A percentile compares a stretch with the other conserved stretches of the same genome.
phyloP scores from a whole-genome alignment of 1,284 basidiomycete genomes.

The Pterulicium gracile region DNA sequence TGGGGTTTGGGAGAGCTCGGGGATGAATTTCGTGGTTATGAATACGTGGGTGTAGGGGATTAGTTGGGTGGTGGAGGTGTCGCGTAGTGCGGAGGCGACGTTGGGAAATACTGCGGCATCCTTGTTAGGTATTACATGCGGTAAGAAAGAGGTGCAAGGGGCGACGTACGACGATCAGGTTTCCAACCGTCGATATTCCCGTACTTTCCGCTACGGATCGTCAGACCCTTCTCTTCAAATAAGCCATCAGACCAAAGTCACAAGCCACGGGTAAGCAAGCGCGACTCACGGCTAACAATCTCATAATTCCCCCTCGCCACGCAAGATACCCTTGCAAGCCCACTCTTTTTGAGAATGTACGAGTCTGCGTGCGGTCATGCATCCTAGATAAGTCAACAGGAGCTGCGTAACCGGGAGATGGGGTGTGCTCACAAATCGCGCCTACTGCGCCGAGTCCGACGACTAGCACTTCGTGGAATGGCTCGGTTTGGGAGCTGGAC shows the following conservation, averaged over 20 bases:
- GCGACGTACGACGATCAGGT: background rate
- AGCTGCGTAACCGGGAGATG: background rate
- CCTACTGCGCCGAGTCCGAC: slow-evolving; percentile 4
- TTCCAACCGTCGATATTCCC: slow-evolving; percentile 1
- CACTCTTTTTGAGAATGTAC: background rate
- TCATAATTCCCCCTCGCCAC: slow-evolving; percentile 5
- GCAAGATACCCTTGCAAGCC: slow-evolving; percentile 1
- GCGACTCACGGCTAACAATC: slow-evolving; percentile 1
- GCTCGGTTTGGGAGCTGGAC: too few relatives aligned
- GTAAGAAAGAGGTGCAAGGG: background rate
- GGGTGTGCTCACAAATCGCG: background rate
- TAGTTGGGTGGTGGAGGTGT: slow-evolving; percentile 35
- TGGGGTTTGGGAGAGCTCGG: slow-evolving; percentile 35
- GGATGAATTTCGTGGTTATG: slow-evolving; percentile 43
- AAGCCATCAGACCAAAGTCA: background rate
- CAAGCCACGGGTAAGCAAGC: too few relatives aligned
- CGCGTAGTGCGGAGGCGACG: background rate
- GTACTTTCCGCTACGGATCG: slow-evolving; percentile 2
- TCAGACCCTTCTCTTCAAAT: background rate
- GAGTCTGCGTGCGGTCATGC: background rate
- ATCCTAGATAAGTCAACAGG: background rate
- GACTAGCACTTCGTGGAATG: slow-evolving; percentile 3
- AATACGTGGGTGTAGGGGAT: slow-evolving; percentile 39
- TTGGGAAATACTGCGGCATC: background rate
- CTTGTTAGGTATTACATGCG: background rate